These are phyloP conservation scores for Parietaria judaica DNA, from an alignment of 306 rosid species.

Conservation along the genomic window DNA sequence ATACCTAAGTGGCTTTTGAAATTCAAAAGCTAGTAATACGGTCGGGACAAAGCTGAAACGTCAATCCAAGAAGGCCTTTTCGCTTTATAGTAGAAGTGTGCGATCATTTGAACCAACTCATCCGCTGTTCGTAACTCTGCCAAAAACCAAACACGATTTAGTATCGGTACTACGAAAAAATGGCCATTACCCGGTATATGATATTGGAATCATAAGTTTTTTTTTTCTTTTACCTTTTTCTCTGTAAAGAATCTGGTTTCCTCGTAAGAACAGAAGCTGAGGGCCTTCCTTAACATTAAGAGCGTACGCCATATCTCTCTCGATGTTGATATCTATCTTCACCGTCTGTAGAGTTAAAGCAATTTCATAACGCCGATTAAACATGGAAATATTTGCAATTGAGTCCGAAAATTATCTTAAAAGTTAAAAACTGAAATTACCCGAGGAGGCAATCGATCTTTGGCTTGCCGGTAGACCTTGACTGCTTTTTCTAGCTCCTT, in stretches of 20 bases:
- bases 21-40: conserved; percentile 13
- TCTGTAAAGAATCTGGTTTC: conserved; percentile 66
- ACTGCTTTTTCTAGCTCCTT: conserved; percentile 91
- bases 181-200: neutral
- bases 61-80: conserved; percentile 86
- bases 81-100: conserved; percentile 88
- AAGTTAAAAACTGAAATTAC: conserved; percentile 23
- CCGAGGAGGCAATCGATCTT: conserved; percentile 88
- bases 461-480: conserved; percentile 69
- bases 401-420: neutral
- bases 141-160: conserved; percentile 1
- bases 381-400: conserved; percentile 9
- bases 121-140: conserved; percentile 60
- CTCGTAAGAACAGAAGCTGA: conserved; percentile 66
- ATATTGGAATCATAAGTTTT: too few relatives aligned
- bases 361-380: conserved; percentile 10
- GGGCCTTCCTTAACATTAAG: conserved; percentile 74
- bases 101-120: conserved; percentile 85
- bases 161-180: neutral
- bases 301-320: conserved; percentile 90
- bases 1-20: neutral
- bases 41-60: conserved; percentile 34
- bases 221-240: conserved; percentile 58
- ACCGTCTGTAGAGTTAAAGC: conserved; percentile 39
- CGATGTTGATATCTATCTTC: conserved; percentile 77